Base-by-base conservation (phyloP, 1,284 basidiomycete genomes). In the Marasmius oreades region DNA sequence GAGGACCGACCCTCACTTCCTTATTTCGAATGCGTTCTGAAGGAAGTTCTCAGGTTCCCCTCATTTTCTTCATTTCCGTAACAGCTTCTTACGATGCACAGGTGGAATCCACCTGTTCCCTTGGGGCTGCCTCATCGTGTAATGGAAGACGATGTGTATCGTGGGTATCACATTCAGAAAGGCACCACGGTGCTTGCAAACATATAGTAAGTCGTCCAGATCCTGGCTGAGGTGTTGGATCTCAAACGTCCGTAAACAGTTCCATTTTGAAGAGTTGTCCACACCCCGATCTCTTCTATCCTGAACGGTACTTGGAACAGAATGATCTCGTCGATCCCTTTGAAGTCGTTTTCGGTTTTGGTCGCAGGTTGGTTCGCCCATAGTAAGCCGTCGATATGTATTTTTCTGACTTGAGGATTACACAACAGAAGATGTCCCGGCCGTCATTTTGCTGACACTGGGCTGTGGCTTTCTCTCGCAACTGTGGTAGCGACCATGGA, bases 11-110 rank as follows among this genome's bases (percentile, higher is more conserved):
- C 71, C n/a, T 73, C 73, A 48, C 71, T 85, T 54, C 77, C 79
- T 43, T 86, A 85, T 69, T 70, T 82, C 44, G 75, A 80, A 48
- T 77, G 73, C 56, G 66, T 82, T 2, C 53, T 82, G 36, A 77
- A 76, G 59, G 81, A 83, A 66, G 69, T 76, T 8, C 70, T 78
- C 56, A 72, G 81, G 77, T 63, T 54, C 24, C 1, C 0, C 14
- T 8, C 14, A 55, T 48, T 23, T 55, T 36, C 53, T 23, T 33
- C 42, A 47, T 23, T 61, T 52, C 53, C 52, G 53, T 45, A 55
- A 11, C 37, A 50, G 61, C 34, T 53, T 55, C 34, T 61, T 42
- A 34, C 34, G 34, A 50, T 58, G 50, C 51, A 45, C 63, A 77
- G 77, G 55, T 73, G 74, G 74, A 74, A 72, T 58, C 72, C 71